phyloP scores from a whole-genome alignment of 192 early-diverging fungal species.

The Backusella sp. region DNA sequence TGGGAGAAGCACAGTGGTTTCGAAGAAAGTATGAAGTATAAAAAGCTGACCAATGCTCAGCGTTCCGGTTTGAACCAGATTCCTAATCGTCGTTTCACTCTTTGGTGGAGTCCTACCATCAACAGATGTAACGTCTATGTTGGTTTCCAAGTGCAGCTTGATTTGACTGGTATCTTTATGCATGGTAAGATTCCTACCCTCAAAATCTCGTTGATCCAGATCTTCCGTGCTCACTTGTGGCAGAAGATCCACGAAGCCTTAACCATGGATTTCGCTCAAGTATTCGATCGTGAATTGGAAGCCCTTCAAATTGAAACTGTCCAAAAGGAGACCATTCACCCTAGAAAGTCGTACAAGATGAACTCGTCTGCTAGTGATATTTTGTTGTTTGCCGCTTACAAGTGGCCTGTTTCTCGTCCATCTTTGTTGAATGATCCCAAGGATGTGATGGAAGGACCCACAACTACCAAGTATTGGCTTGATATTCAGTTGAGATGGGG shows the following conservation, averaged over 20 bases:
- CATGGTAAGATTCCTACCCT: slow-evolving; percentile 99
- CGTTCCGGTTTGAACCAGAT: slow-evolving; percentile 98
- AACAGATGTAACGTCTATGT: slow-evolving; percentile 95
- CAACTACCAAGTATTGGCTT: slow-evolving; percentile 97
- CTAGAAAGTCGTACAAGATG: slow-evolving; percentile 99
- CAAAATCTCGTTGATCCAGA: slow-evolving; percentile 98
- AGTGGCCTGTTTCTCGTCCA: slow-evolving; percentile 97
- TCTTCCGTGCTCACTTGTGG: slow-evolving; percentile 99
- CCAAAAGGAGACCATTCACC: slow-evolving; percentile 99
- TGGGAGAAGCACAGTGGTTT: slow-evolving; percentile 85
- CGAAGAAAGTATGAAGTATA: slow-evolving; percentile 89
- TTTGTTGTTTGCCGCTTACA: slow-evolving; percentile 93
- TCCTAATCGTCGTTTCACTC: slow-evolving; percentile 98
- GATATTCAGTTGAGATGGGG: slow-evolving; percentile 99
- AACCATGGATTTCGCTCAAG: slow-evolving; percentile 78
- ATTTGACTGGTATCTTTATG: slow-evolving; percentile 99
- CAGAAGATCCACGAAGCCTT: slow-evolving; percentile 94
- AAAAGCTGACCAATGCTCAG: slow-evolving; percentile 98
- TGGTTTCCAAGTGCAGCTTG: slow-evolving; percentile 99
- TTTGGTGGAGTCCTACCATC: slow-evolving; percentile 99
- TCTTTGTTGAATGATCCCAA: slow-evolving; percentile 89
- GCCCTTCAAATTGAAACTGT: slow-evolving; percentile 98
- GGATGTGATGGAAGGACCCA: slow-evolving; percentile 96
- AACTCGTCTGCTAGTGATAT: slow-evolving; percentile 83
- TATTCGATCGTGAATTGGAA: slow-evolving; percentile 96